These are phyloP conservation scores for Herpetospermum pedunculosum DNA, from an alignment of 306 rosid species.

Conservation along the genomic window DNA sequence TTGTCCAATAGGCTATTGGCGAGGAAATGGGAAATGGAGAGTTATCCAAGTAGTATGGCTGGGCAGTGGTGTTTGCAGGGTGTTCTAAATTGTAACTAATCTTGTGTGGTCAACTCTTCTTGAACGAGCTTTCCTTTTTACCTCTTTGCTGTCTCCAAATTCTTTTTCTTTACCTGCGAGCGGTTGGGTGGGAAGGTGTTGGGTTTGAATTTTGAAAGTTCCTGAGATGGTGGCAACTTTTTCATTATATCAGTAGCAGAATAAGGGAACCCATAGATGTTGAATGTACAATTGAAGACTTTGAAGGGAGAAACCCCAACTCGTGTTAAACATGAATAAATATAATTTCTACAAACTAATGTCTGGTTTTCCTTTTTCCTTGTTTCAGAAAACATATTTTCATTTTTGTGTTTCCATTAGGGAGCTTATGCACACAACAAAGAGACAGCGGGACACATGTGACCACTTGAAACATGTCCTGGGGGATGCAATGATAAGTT, in stretches of 20 bases:
- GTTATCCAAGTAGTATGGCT: not conserved
- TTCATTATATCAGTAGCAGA: not conserved
- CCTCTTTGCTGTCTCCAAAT: not conserved
- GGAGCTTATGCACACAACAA: constrained; percentile 67
- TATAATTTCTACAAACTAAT: not conserved
- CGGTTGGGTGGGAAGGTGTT: not conserved
- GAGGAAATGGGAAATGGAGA: not conserved
- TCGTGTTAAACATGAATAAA: not conserved
- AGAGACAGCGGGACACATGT: constrained; percentile 55
- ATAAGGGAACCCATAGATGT: not conserved
- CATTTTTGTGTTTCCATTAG: constrained; percentile 27
- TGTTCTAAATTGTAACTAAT: not conserved
- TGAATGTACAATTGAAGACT: not conserved
- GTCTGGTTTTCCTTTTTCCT: constrained; percentile 5
- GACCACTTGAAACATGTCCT: constrained; percentile 30
- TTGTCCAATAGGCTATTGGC: not conserved
- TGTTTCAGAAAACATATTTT: constrained; percentile 5
- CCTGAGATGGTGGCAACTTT: not conserved
- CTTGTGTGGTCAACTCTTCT: not conserved
- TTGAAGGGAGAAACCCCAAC: not conserved
- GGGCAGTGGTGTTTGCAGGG: not conserved
- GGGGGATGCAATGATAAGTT: constrained; percentile 43
- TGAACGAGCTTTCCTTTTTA: not conserved
- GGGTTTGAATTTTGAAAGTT: constrained; percentile 1
- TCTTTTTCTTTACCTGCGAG: not conserved